Evolutionary conservation across 768 basidiomycete species (phyloP), one percentile per base, ranked within the genome.

Genomic region (Tricholoma terreum): DNA sequence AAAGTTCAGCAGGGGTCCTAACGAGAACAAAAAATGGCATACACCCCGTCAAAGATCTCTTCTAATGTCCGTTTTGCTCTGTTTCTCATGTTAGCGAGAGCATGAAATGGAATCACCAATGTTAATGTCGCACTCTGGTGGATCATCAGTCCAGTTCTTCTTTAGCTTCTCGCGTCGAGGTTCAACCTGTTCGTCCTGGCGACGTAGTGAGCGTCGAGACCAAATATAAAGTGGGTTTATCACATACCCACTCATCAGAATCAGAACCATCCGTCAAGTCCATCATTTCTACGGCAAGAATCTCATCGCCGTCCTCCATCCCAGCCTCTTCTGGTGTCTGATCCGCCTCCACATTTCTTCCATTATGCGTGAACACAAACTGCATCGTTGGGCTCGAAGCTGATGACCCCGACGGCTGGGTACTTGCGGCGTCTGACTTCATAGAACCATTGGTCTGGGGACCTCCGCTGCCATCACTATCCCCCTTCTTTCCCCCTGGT

Each of bases 261-360:
- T 77, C 76, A 6, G 84, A 77, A 31, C 82, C 83, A 53, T 88
- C 85, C 6, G 92, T 94, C 63, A 94, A 77, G 68, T 94, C 92
- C 90, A 93, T 90, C 71, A 94, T 73, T 74, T 94, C 92, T 17
- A 94, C 87, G 12, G 92, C 92, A 50, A 92, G 75, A 67, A 94
- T 90, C 72, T 93, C 90, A 68, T 94, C 92, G 5, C 86, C 86
- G 63, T 92, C 89, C 64, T 94, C 92, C 79, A 94, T 89, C 5
- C 88, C 89, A 49, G 85, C 81, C 63, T 94, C 91, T 68, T 94
- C 92, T 21, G 91, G 88, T 9, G 92, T 92, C 68, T 87, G 86
- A 50, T 93, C 90, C 12, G 85, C 79, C 55, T 90, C 88, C n/a
- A 94, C 69, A 50, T 83, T 83, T 62, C 89, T 77, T 22, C 92